These are phyloP conservation scores for Naganishia onofrii DNA, from an alignment of 768 basidiomycete species.

Conservation along the genomic window DNA sequence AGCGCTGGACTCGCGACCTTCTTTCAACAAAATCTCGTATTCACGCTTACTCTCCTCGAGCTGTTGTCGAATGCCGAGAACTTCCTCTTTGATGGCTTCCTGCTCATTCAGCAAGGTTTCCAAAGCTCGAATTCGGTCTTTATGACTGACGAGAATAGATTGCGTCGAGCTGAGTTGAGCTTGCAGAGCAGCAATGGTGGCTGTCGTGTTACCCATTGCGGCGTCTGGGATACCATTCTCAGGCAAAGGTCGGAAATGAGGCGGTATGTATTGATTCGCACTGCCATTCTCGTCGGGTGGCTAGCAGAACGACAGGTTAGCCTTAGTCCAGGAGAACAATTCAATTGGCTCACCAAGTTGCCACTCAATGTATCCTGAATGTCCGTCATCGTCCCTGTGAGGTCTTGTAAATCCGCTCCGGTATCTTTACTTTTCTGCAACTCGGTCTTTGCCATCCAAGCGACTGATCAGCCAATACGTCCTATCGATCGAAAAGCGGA, in stretches of 20 bases:
- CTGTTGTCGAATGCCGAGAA: slow-evolving; percentile 65
- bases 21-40: slow-evolving; percentile 51
- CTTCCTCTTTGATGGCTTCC: slow-evolving; percentile 74
- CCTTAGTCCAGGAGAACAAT: too few relatives aligned
- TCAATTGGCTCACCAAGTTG: slow-evolving; percentile 60
- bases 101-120: slow-evolving; percentile 80
- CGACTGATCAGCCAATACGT: neutral
- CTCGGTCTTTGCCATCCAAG: slow-evolving; percentile 59
- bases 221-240: slow-evolving; percentile 42
- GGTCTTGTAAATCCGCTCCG: slow-evolving; percentile 72
- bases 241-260: slow-evolving; percentile 43
- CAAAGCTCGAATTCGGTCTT: slow-evolving; percentile 73
- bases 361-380: slow-evolving; percentile 89
- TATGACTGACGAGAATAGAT: slow-evolving; percentile 67
- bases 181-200: slow-evolving; percentile 67
- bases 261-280: slow-evolving; percentile 46
- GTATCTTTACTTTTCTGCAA: slow-evolving; percentile 95
- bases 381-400: slow-evolving; percentile 79
- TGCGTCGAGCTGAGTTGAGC: slow-evolving; percentile 81
- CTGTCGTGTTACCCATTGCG: slow-evolving; percentile 43
- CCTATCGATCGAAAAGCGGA: neutral
- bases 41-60: slow-evolving; percentile 64
- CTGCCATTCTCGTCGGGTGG: slow-evolving; percentile 49
- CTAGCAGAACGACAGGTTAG: too few relatives aligned
- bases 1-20: slow-evolving; percentile 6